Evolutionary conservation across 1,284 basidiomycete genomes (phyloP).

Genomic region (Malassezia vespertilionis): DNA sequence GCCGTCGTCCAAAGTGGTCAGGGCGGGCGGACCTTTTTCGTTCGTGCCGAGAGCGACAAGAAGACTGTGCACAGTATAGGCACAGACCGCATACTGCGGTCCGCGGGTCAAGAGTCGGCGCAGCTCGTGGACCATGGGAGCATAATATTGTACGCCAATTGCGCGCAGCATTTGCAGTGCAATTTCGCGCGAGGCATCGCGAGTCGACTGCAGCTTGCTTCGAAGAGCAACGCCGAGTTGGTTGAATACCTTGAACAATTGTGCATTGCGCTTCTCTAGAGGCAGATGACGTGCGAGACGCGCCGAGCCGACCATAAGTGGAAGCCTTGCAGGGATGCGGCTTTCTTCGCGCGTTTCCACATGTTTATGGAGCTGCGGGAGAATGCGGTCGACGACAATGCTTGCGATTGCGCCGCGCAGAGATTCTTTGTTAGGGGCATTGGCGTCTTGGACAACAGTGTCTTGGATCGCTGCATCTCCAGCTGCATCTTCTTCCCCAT

Average conservation of each 20-base stretch:
- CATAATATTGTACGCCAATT: conserved; percentile 66
- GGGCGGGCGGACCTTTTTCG: conserved; percentile 55
- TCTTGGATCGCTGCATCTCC: conserved; percentile 33
- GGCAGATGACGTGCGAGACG: conserved; percentile 76
- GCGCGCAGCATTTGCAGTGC: conserved; percentile 68
- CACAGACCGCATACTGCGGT: conserved; percentile 85
- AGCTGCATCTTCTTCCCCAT: conserved; percentile 55
- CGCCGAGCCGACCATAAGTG: conserved; percentile 76
- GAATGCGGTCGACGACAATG: conserved; percentile 18
- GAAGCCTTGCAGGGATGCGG: conserved; percentile 59
- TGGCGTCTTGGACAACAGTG: conserved; percentile 1
- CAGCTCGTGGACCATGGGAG: conserved; percentile 66
- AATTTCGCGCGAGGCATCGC: conserved; percentile 76
- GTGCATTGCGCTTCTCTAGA: conserved; percentile 50
- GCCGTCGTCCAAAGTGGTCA: conserved; percentile 53
- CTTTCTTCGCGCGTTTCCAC: conserved; percentile 61
- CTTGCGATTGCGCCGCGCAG: conserved; percentile 10
- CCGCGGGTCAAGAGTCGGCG: conserved; percentile 73
- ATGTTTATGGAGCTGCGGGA: conserved; percentile 41
- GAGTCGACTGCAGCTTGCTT: conserved; percentile 83
- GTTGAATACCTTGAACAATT: conserved; percentile 69
- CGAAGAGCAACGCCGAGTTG: conserved; percentile 76
- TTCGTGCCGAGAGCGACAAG: conserved; percentile 55
- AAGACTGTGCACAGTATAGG: conserved; percentile 71
- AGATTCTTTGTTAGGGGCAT: conserved; percentile 1